Conservation (phyloP, 345 rosid genomes). For the Aethionema arabicum region DNA sequence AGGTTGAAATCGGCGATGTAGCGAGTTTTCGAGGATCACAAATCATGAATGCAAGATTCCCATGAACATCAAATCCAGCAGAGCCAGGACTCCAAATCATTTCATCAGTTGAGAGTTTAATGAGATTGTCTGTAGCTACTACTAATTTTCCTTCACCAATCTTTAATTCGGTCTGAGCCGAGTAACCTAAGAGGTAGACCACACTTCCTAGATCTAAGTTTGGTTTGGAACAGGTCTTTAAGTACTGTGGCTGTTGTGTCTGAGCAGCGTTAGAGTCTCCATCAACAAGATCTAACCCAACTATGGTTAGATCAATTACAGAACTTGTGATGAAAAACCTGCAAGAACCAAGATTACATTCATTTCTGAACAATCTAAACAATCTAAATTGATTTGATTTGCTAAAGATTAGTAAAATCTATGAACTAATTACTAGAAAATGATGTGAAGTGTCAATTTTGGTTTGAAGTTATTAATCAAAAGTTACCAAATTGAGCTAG, state of each 20-base stretch:
- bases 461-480: neutral
- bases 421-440: neutral
- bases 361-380: too few species aligned
- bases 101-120: constrained; percentile 83
- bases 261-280: constrained; percentile 72
- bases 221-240: constrained; percentile 79
- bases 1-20: constrained; percentile 75
- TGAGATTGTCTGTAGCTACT: constrained; percentile 90
- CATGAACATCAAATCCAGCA: constrained; percentile 90
- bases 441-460: neutral
- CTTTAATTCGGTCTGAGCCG: constrained; percentile 56
- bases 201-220: constrained; percentile 74
- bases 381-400: neutral
- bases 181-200: constrained; percentile 72
- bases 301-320: constrained; percentile 85
- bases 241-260: constrained; percentile 71
- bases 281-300: constrained; percentile 69
- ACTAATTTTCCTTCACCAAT: constrained; percentile 91
- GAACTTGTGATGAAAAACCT: constrained; percentile 95
- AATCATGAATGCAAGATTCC: constrained; percentile 92
- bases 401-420: neutral
- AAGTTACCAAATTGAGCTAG: constrained; percentile 26
- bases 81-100: constrained; percentile 82
- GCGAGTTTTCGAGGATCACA: constrained; percentile 98
- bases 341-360: constrained; percentile 30